These are phyloP conservation scores for Sugiyamaella boreocaroliniensis DNA, from an alignment of 805 yeast genomes.

Conservation along the genomic window DNA sequence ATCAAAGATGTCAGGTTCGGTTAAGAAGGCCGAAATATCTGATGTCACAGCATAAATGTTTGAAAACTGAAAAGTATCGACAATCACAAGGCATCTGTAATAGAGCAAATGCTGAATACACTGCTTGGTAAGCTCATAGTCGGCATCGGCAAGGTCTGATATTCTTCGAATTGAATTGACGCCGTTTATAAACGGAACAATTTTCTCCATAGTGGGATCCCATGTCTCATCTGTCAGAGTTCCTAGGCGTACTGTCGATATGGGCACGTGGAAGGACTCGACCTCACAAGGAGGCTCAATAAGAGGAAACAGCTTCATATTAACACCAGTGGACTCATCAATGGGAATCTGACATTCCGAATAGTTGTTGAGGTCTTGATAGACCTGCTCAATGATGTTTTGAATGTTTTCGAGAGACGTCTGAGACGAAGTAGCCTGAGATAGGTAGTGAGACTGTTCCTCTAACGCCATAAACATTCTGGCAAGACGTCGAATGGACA, in stretches of 20 bases:
- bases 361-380: slow-evolving; percentile 87
- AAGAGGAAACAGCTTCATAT: slow-evolving; percentile 90
- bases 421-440: slow-evolving; percentile 40
- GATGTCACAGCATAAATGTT: slow-evolving; percentile 89
- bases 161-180: slow-evolving; percentile 74
- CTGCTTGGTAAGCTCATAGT: slow-evolving; percentile 66
- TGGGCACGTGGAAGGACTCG: slow-evolving; percentile 81
- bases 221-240: slow-evolving; percentile 80
- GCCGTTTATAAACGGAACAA: slow-evolving; percentile 82
- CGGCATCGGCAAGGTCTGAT: slow-evolving; percentile 73
- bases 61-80: slow-evolving; percentile 84
- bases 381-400: slow-evolving; percentile 80
- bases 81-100: slow-evolving; percentile 73
- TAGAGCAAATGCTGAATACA: slow-evolving; percentile 89
- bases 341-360: slow-evolving; percentile 94
- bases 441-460: slow-evolving; percentile 74
- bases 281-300: slow-evolving; percentile 72
- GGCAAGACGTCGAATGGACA: slow-evolving; percentile 76
- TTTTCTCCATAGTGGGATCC: slow-evolving; percentile 94
- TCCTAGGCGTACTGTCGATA: slow-evolving; percentile 71
- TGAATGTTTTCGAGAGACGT: slow-evolving; percentile 42
- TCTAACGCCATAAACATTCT: slow-evolving; percentile 84
- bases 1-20: slow-evolving; percentile 56
- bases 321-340: slow-evolving; percentile 82
- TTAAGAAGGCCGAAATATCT: slow-evolving; percentile 58